Evolutionary conservation across 805 yeast species (phyloP), one percentile per base, ranked within the genome.

Genomic region (Lipomyces starkeyi): DNA sequence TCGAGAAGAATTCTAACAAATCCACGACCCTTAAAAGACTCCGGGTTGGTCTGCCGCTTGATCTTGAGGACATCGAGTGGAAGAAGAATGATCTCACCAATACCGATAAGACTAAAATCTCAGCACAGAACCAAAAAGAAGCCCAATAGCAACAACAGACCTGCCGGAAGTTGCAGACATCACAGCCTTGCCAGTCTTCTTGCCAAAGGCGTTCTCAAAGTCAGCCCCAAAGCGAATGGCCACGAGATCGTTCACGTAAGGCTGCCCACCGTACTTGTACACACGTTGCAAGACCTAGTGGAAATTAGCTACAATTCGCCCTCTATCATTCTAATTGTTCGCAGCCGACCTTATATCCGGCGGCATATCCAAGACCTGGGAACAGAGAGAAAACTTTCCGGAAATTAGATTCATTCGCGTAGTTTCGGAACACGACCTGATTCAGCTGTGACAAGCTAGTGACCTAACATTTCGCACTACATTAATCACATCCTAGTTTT

Each of bases 31-130:
- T 88, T 90, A 87, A 95, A 95, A n/a, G 98, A 83, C 81, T 94
- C 99, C n/a, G 99, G 99, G 84, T 95, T 95, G 64, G 99, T 95
- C 85, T 95, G 99, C 83, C 98, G 93, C 84, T 95, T 95, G 82
- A 95, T 95, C 84, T 95, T 95, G 78, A 95, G 84, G 54, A 95
- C 98, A 79, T 95, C 99, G 75, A 95, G 85, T 47, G 99, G 99
- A 76, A 95, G 85, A 75, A 95, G 83, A 49, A 95, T 93, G 78
- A 95, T 92, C 82, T 95, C 99, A 82, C 98, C 99, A 78, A 95
- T 94, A 75, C 99, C 99, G 73, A 95, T 93, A 73, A 95, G 74
- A 43, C 97, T 66, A 59, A 49, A 34, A 20, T n/a, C 27, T n/a
- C 49, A 32, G 43, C 56, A 53, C 34, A n/a, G 3, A 27, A 25